phyloP scores from a whole-genome alignment of 768 basidiomycete species.

The Boletus pseudo-olivaceus region DNA sequence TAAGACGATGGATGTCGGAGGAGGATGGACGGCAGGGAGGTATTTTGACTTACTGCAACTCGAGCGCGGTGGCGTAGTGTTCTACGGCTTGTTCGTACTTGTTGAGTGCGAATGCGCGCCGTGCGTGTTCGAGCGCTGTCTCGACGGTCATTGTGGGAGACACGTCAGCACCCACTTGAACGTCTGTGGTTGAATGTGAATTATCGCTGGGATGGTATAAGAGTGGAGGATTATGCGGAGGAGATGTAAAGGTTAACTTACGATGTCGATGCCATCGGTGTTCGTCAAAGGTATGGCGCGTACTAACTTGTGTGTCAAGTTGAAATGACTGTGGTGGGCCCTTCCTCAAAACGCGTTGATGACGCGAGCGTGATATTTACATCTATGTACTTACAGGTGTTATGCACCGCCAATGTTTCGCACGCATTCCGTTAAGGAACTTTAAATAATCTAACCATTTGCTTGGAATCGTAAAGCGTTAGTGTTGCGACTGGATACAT shows the following conservation, averaged over 20 bases:
- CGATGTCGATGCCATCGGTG: constrained; percentile 26
- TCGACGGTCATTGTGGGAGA: constrained; percentile 40
- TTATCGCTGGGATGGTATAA: constrained; percentile 10
- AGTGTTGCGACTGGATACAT: constrained; percentile 1
- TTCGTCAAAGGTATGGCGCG: not conserved
- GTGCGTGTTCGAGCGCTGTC: constrained; percentile 68
- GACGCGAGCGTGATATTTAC: constrained; percentile 21
- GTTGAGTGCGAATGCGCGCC: constrained; percentile 83
- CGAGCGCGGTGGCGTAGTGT: constrained; percentile 79
- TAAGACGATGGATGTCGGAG: constrained; percentile 11
- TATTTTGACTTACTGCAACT: constrained; percentile 62
- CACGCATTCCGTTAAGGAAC: not conserved
- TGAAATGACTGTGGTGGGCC: not conserved
- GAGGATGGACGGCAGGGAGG: not conserved
- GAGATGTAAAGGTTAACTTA: constrained; percentile 8
- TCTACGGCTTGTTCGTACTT: constrained; percentile 87
- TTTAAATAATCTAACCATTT: not conserved
- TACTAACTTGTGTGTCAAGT: not conserved
- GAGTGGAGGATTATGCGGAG: no score
- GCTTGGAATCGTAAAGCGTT: not conserved
- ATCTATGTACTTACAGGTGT: constrained; percentile 4
- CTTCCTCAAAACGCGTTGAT: constrained; percentile 2
- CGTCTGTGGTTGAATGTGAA: not conserved
- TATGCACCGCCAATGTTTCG: not conserved
- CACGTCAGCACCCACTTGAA: constrained; percentile 23